phyloP scores from a whole-genome alignment of 306 rosid species.

The Sechiopsis laciniata region DNA sequence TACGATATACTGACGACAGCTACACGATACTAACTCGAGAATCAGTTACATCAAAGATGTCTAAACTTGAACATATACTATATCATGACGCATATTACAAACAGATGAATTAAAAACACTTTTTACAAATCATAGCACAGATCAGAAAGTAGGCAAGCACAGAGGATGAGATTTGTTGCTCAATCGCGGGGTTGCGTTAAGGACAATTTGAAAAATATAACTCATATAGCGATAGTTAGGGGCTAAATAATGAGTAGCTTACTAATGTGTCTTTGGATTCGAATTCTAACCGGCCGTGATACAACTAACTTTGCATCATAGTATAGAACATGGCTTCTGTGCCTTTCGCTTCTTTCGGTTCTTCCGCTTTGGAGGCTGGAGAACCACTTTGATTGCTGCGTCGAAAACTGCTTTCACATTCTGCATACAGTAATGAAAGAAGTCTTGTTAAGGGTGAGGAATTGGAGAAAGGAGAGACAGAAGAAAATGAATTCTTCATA shows the following conservation, averaged over 20 bases:
- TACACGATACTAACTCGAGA: conserved; percentile 4
- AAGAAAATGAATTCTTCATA: conserved; percentile 31
- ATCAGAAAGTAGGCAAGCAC: background rate
- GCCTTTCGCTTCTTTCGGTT: conserved; percentile 69
- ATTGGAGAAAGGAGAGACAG: background rate
- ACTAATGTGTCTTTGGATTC: background rate
- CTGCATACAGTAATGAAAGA: conserved; percentile 34
- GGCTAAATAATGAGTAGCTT: conserved; percentile 14
- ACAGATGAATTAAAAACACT: conserved; percentile 10
- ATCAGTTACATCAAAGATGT: background rate
- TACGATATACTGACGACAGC: background rate
- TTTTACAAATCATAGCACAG: conserved; percentile 16
- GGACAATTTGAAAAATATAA: background rate
- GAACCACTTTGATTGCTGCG: conserved; percentile 89
- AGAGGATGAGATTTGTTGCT: conserved; percentile 5
- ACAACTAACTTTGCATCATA: conserved; percentile 40
- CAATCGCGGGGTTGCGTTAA: background rate
- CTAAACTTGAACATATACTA: conserved; percentile 5
- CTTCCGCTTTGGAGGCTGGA: conserved; percentile 87
- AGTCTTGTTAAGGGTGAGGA: background rate
- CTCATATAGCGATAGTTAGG: conserved; percentile 19
- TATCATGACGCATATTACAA: background rate
- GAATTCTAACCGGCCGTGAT: background rate
- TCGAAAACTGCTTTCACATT: conserved; percentile 94
- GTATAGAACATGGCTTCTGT: conserved; percentile 69